Evolutionary conservation across 805 yeast genomes (phyloP).

Genomic region (Zygosaccharomyces bisporus): DNA sequence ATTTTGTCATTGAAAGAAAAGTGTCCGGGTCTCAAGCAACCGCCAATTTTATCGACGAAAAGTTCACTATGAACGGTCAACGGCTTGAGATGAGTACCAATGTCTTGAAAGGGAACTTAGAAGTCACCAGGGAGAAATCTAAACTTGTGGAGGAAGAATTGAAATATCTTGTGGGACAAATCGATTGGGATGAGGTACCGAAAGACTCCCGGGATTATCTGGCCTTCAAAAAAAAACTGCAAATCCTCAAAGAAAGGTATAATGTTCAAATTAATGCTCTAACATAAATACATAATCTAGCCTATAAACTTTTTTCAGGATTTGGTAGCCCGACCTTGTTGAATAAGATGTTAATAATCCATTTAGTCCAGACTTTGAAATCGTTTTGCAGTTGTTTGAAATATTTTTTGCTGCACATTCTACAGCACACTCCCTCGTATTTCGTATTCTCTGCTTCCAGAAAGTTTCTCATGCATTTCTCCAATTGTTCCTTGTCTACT

Average conservation of each 20-base stretch:
- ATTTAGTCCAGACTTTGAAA: constrained; percentile 21
- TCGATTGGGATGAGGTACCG: constrained; percentile 24
- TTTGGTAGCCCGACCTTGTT: constrained; percentile 7
- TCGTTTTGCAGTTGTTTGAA: constrained; percentile 16
- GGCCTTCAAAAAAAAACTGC: constrained; percentile 9
- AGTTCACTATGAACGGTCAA: constrained; percentile 18
- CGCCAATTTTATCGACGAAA: constrained; percentile 23
- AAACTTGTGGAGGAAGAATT: constrained; percentile 16
- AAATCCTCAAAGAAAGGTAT: constrained; percentile 4
- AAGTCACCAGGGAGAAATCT: constrained; percentile 17
- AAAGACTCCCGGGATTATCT: constrained; percentile 15
- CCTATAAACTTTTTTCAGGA: constrained; percentile 6
- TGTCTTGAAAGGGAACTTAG: constrained; percentile 10
- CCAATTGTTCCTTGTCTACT: constrained; percentile 21
- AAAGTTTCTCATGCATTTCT: constrained; percentile 18
- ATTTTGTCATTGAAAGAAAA: constrained; percentile 30
- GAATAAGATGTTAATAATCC: constrained; percentile 15
- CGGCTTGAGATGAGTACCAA: constrained; percentile 15
- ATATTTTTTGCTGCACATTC: constrained; percentile 15
- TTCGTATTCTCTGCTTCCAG: constrained; percentile 16
- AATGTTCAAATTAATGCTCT: background rate
- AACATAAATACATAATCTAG: background rate
- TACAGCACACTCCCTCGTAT: constrained; percentile 22
- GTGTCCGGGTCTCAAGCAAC: constrained; percentile 22
- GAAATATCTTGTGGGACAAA: constrained; percentile 12